A percentile compares a stretch with the other conserved stretches of the same genome.
Evolutionary conservation across 2,329 filamentous ascomycete genomes (phyloP).

Genomic region (Fusarium torulosum): DNA sequence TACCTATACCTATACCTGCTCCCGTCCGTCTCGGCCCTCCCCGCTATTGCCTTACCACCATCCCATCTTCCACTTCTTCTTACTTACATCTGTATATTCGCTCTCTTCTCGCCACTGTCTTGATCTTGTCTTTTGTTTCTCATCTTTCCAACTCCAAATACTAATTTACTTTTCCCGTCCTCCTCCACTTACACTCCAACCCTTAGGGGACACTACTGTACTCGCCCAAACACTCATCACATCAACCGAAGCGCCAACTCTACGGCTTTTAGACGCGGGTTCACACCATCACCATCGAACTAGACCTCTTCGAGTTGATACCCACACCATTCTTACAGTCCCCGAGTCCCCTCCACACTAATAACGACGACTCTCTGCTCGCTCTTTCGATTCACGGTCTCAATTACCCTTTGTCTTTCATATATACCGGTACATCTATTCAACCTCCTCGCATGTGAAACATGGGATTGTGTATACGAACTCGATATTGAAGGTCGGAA

Average conservation of each 20-base stretch:
- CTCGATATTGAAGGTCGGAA: constrained; percentile 49
- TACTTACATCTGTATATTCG: constrained; percentile 33
- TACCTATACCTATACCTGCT: constrained; percentile 22
- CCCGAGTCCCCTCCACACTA: constrained; percentile 44
- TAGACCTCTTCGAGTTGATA: constrained; percentile 44
- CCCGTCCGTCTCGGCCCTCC: constrained; percentile 44
- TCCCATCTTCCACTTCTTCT: constrained; percentile 16
- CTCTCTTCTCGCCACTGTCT: constrained; percentile 35
- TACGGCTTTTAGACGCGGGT: constrained; percentile 42
- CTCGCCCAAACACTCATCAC: constrained; percentile 35
- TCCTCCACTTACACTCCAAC: constrained; percentile 40
- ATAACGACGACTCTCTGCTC: constrained; percentile 46
- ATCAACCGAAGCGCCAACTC: constrained; percentile 42
- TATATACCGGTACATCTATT: constrained; percentile 28
- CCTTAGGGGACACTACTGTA: constrained; percentile 25
- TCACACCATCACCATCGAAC: constrained; percentile 46
- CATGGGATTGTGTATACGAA: constrained; percentile 39
- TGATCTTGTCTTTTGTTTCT: constrained; percentile 24
- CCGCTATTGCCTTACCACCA: constrained; percentile 28
- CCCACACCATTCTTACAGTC: constrained; percentile 41
- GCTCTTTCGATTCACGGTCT: constrained; percentile 39
- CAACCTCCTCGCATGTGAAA: constrained; percentile 23
- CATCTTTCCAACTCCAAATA: background rate
- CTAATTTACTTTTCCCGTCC: constrained; percentile 20
- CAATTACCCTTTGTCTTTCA: constrained; percentile 23